Evolutionary conservation across 805 yeast species (phyloP).

Genomic region (Candida taoyuanica): DNA sequence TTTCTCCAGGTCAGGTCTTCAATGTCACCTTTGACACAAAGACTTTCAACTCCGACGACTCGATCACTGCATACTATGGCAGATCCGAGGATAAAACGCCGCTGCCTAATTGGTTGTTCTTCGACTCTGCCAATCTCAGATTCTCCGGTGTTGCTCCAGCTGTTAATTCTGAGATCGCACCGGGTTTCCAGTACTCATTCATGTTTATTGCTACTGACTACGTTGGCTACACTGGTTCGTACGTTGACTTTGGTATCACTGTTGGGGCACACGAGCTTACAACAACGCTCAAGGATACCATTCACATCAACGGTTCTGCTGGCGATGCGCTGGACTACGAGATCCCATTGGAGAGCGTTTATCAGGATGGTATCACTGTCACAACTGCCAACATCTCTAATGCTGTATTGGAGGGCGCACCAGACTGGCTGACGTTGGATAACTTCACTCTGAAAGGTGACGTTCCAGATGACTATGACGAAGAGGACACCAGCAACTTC

Average conservation of each 20-base stretch:
- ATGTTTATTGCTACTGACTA: conserved; percentile 77
- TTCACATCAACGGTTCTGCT: conserved; percentile 63
- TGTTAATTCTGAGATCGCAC: conserved; percentile 83
- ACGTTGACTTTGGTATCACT: conserved; percentile 61
- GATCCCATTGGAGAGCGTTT: conserved; percentile 61
- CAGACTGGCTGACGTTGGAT: conserved; percentile 52
- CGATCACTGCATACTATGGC: conserved; percentile 70
- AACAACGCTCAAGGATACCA: conserved; percentile 53
- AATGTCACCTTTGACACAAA: conserved; percentile 56
- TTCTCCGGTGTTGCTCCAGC: conserved; percentile 88
- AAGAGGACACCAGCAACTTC: conserved; percentile 32
- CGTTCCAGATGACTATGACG: conserved; percentile 44
- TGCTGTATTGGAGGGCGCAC: conserved; percentile 46
- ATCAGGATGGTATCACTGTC: conserved; percentile 56
- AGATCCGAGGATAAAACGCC: conserved; percentile 79
- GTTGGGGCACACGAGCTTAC: conserved; percentile 88
- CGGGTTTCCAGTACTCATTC: conserved; percentile 67
- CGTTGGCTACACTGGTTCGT: conserved; percentile 66
- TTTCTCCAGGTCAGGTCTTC: conserved; percentile 66
- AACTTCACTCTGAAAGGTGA: conserved; percentile 47
- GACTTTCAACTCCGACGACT: conserved; percentile 52
- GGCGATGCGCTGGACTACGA: conserved; percentile 48
- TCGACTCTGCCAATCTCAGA: conserved; percentile 54
- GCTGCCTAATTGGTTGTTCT: conserved; percentile 83
- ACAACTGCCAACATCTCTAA: conserved; percentile 47